Percentiles rank a stretch among this genome's conserved stretches.
These are phyloP conservation scores for Saccharomycodes ludwigii DNA, from an alignment of 805 yeast genomes.

Conservation along the genomic window DNA sequence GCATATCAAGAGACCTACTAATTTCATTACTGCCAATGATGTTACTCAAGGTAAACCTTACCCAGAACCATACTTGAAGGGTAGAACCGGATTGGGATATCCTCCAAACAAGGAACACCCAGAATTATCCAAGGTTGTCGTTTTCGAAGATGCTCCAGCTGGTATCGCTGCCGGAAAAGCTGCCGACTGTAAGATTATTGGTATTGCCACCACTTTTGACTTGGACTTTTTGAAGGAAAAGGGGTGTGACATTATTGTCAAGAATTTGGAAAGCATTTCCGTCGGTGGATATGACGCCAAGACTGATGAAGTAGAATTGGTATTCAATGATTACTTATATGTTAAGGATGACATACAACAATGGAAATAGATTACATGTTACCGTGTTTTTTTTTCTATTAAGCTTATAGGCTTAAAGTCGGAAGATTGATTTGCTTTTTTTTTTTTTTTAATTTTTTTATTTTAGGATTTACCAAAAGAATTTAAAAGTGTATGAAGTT, in stretches of 20 bases:
- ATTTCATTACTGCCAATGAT: conserved; percentile 73
- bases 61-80: conserved; percentile 69
- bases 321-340: conserved; percentile 27
- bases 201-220: conserved; percentile 71
- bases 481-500: no score
- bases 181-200: conserved; percentile 74
- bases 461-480: no score
- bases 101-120: conserved; percentile 26
- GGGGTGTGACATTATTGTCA: conserved; percentile 76
- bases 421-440: no score
- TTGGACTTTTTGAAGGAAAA: conserved; percentile 55
- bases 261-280: conserved; percentile 52
- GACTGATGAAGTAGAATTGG: conserved; percentile 26
- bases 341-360: conserved; percentile 24
- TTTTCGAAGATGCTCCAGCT: conserved; percentile 84
- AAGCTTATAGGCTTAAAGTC: no score
- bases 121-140: conserved; percentile 36
- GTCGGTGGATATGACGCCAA: conserved; percentile 41
- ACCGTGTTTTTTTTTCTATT: no score
- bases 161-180: conserved; percentile 75
- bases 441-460: no score
- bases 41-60: conserved; percentile 75
- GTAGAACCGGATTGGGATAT: conserved; percentile 30
- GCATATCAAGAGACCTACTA: conserved; percentile 49
- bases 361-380: conserved; percentile 15